Base-by-base conservation (phyloP, 2,329 filamentous ascomycete species). In the Didymella glomerata region DNA sequence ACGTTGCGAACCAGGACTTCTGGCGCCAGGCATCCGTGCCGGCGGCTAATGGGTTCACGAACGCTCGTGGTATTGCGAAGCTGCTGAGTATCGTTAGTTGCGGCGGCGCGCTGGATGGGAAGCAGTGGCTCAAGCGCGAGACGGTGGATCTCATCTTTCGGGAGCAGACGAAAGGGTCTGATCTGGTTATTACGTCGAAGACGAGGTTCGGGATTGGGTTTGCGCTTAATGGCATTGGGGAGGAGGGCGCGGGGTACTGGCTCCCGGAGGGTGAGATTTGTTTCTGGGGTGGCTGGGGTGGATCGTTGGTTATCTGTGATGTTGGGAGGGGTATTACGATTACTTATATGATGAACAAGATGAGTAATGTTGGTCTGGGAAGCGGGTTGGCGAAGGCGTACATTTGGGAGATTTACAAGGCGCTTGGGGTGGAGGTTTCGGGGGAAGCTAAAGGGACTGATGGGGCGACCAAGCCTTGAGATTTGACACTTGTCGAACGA, bases 331-430 rank as follows among this genome's bases (percentile, higher is more conserved):
- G 49, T 10, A 11, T 69, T 24, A 67, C 63, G 5, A 52, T 69
- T 34, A 40, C 50, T 1, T 69, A 69, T 48, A 44, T 63, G 18
- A 68, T 69, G 67, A 69, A 69, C 10, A 66, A 65, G 48, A 69
- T 69, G 64, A 51, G 46, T 1, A 48, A 36, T 42, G 55, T 42
- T 11, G 46, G 34, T 0, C 27, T 64, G 52, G 62, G 62, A 2
- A 64, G 49, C 22, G 41, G 54, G 14, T 46, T 55, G 41, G 51
- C 53, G 11, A 57, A 45, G 40, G 40, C 36, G 3, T 67, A 59
- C 47, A 9, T 68, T 10, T 42, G 27, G 45, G 51, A 53, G 2
- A 44, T 66, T n/a, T 68, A 67, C 16, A 36, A 57, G 36, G 64
- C 57, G 5, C 22, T 68, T 40, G 62, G 54, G 1, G 61, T 54